Base-by-base conservation (phyloP, 257 asterid genomes). In the Knoxia roxburghii region DNA sequence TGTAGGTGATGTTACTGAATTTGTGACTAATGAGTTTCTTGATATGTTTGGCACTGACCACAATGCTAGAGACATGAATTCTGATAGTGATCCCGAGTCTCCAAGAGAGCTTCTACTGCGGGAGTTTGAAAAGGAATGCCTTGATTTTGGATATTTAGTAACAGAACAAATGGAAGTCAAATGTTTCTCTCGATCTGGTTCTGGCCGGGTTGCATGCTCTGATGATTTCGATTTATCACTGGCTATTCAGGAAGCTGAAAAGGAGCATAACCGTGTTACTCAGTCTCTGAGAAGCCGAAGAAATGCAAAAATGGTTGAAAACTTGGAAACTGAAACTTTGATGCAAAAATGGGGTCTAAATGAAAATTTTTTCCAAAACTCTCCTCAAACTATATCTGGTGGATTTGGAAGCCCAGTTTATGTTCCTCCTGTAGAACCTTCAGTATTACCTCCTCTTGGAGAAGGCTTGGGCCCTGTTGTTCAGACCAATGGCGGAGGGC, bases 361-460 rank as follows among this genome's bases (percentile, higher is more conserved):
- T 49, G 95, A 89, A 69, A 77, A 69, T 71, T 71, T 85, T 53
- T 87, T 89, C 81, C 96, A 80, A 76, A 48, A 72, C 80, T 81
- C 89, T 62, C 86, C 90, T 51, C 67, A 52, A 46, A 69, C 57
- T 70, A 62, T 65, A 72, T 77, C 89, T 35, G 92, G 92, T 71
- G 96, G 92, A 70, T 93, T 93, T 79, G 97, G 99, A 64, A 93
- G 99, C 75, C 97, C 97, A 6, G 82, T 93, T 32, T 82, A 86
- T 80, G 61, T 80, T 64, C 84, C 89, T 55, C 74, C 77, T 30
- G 84, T 82, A 79, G 88, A 84, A 68, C 87, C 88, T 27, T 48
- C 75, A 27, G 72, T 72, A 58, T 65, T 75, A 63, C 86, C 90
- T 35, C 73, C 80, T 70, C 83, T 92, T 66, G 89, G 81, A 58